A percentile compares a stretch with the other conserved stretches of the same genome.
These are phyloP conservation scores for Penstemon newberryi DNA, from an alignment of 257 asterid genomes.

Conservation along the genomic window DNA sequence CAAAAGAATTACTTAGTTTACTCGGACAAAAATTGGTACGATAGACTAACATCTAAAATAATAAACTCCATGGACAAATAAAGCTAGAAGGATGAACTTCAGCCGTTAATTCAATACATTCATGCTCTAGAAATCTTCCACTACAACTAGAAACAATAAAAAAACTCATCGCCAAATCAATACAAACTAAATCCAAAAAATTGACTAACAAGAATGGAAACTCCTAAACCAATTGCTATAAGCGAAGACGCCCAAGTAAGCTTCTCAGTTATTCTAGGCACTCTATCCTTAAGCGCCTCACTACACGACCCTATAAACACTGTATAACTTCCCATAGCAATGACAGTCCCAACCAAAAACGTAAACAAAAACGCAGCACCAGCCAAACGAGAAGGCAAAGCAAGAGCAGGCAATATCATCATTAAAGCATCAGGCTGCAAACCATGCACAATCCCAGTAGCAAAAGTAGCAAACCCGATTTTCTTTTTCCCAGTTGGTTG, in stretches of 20 bases:
- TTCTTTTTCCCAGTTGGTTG: constrained; percentile 61
- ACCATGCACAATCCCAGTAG: constrained; percentile 93
- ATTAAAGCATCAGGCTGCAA: constrained; percentile 93
- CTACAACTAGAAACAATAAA: neutral
- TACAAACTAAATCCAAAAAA: constrained; percentile 82
- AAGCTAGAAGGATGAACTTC: constrained; percentile 8
- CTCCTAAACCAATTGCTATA: constrained; percentile 76
- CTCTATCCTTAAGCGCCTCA: constrained; percentile 77
- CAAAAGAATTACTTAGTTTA: too few relatives aligned
- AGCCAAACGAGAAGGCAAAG: constrained; percentile 90
- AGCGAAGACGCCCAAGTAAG: constrained; percentile 96
- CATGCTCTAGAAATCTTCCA: constrained; percentile 11
- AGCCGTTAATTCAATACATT: constrained; percentile 5
- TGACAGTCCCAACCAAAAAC: constrained; percentile 90
- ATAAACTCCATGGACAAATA: neutral
- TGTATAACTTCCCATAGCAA: constrained; percentile 97
- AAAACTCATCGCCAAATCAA: constrained; percentile 30
- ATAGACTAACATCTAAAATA: neutral
- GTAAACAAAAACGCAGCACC: constrained; percentile 85
- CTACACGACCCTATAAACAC: constrained; percentile 92
- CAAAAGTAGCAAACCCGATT: constrained; percentile 92
- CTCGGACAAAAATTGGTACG: neutral
- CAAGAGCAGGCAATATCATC: constrained; percentile 94
- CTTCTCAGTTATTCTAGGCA: constrained; percentile 92
- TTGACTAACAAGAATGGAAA: constrained; percentile 74